Percentiles rank a stretch among this genome's conserved stretches.
Evolutionary conservation across 148 eudicot genomes (phyloP).

Genomic region (Chenopodium album): DNA sequence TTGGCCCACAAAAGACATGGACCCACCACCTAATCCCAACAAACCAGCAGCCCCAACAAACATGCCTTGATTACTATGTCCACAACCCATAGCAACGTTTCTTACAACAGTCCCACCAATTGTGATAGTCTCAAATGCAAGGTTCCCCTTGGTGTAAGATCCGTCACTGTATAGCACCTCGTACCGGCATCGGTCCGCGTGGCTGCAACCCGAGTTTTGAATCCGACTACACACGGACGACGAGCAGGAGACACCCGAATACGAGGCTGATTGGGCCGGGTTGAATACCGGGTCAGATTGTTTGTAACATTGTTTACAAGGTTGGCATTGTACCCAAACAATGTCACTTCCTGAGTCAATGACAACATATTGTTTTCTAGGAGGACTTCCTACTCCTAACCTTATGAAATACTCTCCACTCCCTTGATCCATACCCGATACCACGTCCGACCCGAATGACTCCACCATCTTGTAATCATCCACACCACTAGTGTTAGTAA

Average conservation of each 20-base stretch:
- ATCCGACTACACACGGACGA: conserved; percentile 58
- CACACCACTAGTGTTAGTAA: conserved; percentile 9
- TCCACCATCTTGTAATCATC: conserved; percentile 37
- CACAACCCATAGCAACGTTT: conserved; percentile 85
- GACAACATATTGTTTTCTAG: conserved; percentile 69
- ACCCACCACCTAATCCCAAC: conserved; percentile 79
- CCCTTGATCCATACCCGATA: conserved; percentile 89
- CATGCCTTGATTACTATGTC: conserved; percentile 83
- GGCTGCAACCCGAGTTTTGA: conserved; percentile 51
- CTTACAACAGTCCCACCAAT: conserved; percentile 47
- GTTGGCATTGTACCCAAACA: conserved; percentile 93
- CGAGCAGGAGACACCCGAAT: conserved; percentile 54
- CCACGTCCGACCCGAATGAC: conserved; percentile 65
- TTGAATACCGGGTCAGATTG: conserved; percentile 94
- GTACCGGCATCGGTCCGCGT: conserved; percentile 61
- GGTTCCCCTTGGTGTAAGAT: conserved; percentile 77
- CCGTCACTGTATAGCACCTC: conserved; percentile 81
- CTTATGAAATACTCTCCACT: conserved; percentile 91
- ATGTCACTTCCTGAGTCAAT: conserved; percentile 87
- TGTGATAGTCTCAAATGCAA: conserved; percentile 78
- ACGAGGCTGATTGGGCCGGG: conserved; percentile 73
- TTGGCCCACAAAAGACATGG: conserved; percentile 84
- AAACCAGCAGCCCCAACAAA: conserved; percentile 88
- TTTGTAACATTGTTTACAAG: conserved; percentile 67
- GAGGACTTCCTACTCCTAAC: conserved; percentile 83